Conservation (phyloP, 495 filamentous ascomycete genomes). For the Aspergillus hancockii region DNA sequence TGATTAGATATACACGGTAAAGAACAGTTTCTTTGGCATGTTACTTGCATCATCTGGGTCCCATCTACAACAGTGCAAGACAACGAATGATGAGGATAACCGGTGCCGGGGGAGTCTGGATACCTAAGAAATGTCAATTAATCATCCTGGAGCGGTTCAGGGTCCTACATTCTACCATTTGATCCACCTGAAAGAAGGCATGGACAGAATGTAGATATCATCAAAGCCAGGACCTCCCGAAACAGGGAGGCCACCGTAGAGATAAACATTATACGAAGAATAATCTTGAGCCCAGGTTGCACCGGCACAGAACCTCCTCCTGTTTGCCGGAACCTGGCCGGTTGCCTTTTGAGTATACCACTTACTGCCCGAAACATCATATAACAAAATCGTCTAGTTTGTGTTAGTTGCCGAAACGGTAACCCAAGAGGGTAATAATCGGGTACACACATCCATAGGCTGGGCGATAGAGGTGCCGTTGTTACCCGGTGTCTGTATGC, state of each 20-base stretch:
- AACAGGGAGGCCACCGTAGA: conserved; percentile 2
- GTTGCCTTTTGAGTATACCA: conserved; percentile 17
- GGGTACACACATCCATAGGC: conserved; percentile 12
- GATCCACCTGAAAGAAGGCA: conserved; percentile 14
- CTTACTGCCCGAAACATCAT: conserved; percentile 12
- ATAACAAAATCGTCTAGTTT: conserved; percentile 10
- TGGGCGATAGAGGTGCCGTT: conserved; percentile 1
- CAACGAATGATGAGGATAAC: conserved; percentile 10
- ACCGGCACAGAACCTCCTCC: conserved; percentile 13
- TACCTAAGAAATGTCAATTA: conserved; percentile 1
- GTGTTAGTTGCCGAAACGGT: background rate
- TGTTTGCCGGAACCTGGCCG: conserved; percentile 7
- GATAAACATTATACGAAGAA: conserved; percentile 17
- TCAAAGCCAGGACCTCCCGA: conserved; percentile 2
- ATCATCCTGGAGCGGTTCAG: background rate
- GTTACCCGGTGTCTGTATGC: background rate
- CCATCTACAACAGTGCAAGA: conserved; percentile 10
- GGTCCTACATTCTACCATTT: conserved; percentile 5
- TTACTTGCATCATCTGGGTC: conserved; percentile 12
- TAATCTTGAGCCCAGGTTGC: conserved; percentile 11
- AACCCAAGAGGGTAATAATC: background rate
- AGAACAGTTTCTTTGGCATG: background rate
- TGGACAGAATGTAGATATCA: conserved; percentile 10
- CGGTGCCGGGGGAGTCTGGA: background rate
- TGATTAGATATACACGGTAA: background rate